Evolutionary conservation across 768 basidiomycete genomes (phyloP).

Genomic region (Mycena rebaudengoi): DNA sequence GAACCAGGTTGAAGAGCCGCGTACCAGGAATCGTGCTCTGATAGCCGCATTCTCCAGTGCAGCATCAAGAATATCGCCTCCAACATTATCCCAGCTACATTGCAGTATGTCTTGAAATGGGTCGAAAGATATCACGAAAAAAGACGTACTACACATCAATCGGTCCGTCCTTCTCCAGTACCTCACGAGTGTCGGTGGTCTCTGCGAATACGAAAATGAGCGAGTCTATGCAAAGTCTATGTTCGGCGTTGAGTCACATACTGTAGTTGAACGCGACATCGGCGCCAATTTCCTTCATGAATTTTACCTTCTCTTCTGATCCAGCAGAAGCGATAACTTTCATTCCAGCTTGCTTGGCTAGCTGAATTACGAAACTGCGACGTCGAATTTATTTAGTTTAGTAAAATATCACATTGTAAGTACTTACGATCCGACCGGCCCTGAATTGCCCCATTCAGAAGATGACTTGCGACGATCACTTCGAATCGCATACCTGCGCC

Average conservation of each 20-base stretch:
- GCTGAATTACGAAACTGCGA: constrained; percentile 39
- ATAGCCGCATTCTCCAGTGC: constrained; percentile 46
- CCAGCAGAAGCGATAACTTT: constrained; percentile 64
- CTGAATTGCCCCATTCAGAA: too few species aligned
- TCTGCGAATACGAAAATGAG: too few species aligned
- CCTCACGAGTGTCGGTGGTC: constrained; percentile 28
- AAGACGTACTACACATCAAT: constrained; percentile 47
- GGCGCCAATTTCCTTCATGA: constrained; percentile 50
- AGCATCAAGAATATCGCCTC: constrained; percentile 55
- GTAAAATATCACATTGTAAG: neutral
- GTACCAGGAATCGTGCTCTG: too few species aligned
- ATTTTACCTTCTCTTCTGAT: constrained; percentile 59
- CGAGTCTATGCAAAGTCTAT: too few species aligned
- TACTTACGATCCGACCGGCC: constrained; percentile 7
- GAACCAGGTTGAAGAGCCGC: too few species aligned
- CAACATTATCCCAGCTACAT: constrained; percentile 43
- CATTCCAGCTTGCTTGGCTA: constrained; percentile 38
- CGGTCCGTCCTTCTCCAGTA: constrained; percentile 53
- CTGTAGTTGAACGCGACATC: too few species aligned
- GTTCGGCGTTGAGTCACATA: too few species aligned
- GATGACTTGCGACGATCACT: too few species aligned
- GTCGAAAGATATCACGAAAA: neutral
- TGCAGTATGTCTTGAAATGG: neutral
- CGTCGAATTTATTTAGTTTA: too few species aligned
- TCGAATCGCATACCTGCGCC: too few species aligned